Evolutionary conservation across 352 stramenopile genomes (phyloP), one percentile per base, ranked within the genome.

Genomic region (Phytopythium delawarense): DNA sequence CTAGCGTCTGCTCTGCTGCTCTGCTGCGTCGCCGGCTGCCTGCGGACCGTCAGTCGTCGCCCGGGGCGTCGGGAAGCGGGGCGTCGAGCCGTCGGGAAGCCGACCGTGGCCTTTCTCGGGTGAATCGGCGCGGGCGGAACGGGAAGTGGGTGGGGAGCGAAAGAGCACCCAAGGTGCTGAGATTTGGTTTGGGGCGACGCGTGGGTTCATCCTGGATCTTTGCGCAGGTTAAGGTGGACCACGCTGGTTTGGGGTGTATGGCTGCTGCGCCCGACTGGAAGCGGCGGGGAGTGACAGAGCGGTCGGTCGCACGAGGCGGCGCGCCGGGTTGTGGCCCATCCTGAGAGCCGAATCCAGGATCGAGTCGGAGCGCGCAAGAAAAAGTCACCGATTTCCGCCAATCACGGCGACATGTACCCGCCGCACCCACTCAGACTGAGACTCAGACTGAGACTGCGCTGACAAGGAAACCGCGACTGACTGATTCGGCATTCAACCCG

Each of bases 121-220:
- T 13, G 46, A 53, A 53, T 53, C 46, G 46, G 21, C 46, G 46
- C 46, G 46, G 11, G 21, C 46, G 15, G 48, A 54, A 25, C 28
- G 28, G 48, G 21, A 54, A 54, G 25, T 54, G 48, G 28, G 23
- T 2, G n/a, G 12, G n/a, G 44, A 18, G 39, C 39, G 45, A 51
- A 35, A 54, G 48, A 28, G 48, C 48, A 54, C 48, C 48, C n/a
- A 51, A 51, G 13, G 21, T 13, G 48, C 48, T 54, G 48, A 54
- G 48, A 54, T 54, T 54, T 40, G 35, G 35, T 40, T 7, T 12
- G 16, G 21, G 23, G 16, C 48, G 0, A 2, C 25, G 4, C 48
- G 25, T 54, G 48, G 48, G 48, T 54, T 54, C 48, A 54, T 20
- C 48, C 48, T 54, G 48, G 25, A 39, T 54, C n/a, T 54, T 54